Base-by-base conservation (phyloP, 495 filamentous ascomycete species). In the Massariosphaeria phaeospora region DNA sequence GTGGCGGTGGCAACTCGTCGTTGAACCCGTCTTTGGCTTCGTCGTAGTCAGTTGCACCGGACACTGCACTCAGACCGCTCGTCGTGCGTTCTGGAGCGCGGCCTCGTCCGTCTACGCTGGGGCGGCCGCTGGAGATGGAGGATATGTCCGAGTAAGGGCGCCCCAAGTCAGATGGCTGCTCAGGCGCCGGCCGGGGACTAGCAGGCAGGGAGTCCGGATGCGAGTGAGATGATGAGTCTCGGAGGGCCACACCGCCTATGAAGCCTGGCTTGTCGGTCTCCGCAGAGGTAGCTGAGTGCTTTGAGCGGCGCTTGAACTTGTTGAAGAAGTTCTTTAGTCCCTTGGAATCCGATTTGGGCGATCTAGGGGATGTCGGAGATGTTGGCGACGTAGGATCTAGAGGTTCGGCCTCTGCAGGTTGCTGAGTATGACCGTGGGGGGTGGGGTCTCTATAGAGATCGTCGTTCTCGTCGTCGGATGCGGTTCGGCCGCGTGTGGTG, bases 231-330 rank as follows among this genome's bases (percentile, higher is more conserved):
- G 44, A 42, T 8, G 50, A 47, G 11, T 21, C 29, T 24, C 52
- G 46, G 6, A 62, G 48, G 31, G 47, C 47, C 0, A 26, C 40
- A 20, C 59, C 59, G n/a, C 59, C 59, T 21, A 60, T 59, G 41
- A 59, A 60, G 24, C 49, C 55, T 15, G 51, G 48, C 18, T 55
- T 49, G 1, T 57, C 40, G 10, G 31, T 38, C 3, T 53, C 49
- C 5, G 52, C 45, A 12, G 18, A 44, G 8, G 48, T 34, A 15
- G 15, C n/a, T 18, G 44, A 46, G 33, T 56, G 59, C 38, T 46
- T 58, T 21, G 59, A 63, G 29, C 55, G 53, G 12, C 59, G 54
- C 29, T 59, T 63, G 49, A 63, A 47, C 39, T 59, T 63, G 34
- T 59, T 63, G 3, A 63, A 24, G 17, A 63, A 59, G 12, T 25